These are phyloP conservation scores for Melanomma pulvis-pyrius DNA, from an alignment of 495 filamentous ascomycete genomes.

Conservation along the genomic window DNA sequence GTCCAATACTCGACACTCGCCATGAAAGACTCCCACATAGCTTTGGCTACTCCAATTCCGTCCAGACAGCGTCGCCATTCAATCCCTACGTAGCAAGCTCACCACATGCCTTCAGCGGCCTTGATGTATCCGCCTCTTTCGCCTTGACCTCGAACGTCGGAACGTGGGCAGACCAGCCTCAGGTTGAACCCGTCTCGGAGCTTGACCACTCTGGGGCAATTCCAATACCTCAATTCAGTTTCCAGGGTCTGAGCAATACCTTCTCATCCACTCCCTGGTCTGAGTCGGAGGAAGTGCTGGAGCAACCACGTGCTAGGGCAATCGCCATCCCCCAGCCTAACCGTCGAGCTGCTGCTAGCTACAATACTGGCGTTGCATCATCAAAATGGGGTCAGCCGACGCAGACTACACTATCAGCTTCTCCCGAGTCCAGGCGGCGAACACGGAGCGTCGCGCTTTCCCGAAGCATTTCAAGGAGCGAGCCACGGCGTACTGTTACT, in stretches of 20 bases:
- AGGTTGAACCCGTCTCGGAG: slow-evolving; percentile 22
- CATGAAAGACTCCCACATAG: neutral
- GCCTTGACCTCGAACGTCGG: slow-evolving; percentile 23
- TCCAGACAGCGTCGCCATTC: slow-evolving; percentile 6
- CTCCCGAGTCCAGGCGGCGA: slow-evolving; percentile 12
- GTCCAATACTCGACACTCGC: slow-evolving; percentile 4
- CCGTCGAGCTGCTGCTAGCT: neutral
- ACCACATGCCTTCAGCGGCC: slow-evolving; percentile 20
- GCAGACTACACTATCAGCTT: slow-evolving; percentile 10
- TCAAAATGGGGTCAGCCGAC: neutral
- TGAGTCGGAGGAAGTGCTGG: neutral
- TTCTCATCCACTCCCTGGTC: slow-evolving; percentile 5
- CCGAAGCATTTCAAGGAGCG: slow-evolving; percentile 13
- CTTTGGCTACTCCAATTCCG: slow-evolving; percentile 3
- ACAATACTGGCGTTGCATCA: neutral
- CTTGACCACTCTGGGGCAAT: slow-evolving; percentile 16
- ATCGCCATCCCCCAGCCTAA: slow-evolving; percentile 29
- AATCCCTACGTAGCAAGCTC: slow-evolving; percentile 25
- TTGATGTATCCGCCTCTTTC: slow-evolving; percentile 17
- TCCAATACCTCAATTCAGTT: slow-evolving; percentile 11
- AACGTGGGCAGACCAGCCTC: slow-evolving; percentile 28
- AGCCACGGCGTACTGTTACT: neutral
- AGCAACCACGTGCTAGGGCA: slow-evolving; percentile 8
- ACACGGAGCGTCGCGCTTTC: slow-evolving; percentile 6
- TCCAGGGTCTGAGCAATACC: neutral